These are phyloP conservation scores for Bacidia gigantensis DNA, from an alignment of 495 filamentous ascomycete species.

Conservation along the genomic window DNA sequence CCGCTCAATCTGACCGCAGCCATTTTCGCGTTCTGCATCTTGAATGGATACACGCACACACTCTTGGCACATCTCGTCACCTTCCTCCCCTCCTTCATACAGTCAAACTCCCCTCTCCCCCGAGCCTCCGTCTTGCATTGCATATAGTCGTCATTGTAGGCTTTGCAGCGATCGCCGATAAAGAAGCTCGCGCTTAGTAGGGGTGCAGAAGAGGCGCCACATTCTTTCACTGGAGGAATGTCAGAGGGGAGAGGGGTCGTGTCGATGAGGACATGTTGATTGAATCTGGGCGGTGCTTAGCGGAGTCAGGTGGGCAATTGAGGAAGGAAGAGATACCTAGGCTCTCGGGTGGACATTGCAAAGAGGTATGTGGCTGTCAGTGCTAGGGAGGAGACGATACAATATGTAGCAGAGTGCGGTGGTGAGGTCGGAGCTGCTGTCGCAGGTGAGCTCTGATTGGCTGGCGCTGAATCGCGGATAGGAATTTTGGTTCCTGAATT, in stretches of 20 bases:
- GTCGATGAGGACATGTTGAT: constrained; percentile 83
- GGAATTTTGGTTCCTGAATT: not conserved
- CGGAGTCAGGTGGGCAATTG: not conserved
- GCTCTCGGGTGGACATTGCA: constrained; percentile 17
- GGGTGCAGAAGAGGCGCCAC: constrained; percentile 83
- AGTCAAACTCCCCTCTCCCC: constrained; percentile 83
- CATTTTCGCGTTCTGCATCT: not conserved
- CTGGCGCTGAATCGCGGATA: constrained; percentile 5
- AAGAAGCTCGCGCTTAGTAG: constrained; percentile 88
- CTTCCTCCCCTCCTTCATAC: constrained; percentile 87
- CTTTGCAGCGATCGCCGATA: constrained; percentile 85
- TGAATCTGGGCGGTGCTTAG: constrained; percentile 50
- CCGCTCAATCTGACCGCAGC: not conserved
- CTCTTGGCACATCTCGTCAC: constrained; percentile 92
- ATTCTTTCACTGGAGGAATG: constrained; percentile 82
- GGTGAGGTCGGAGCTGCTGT: not conserved
- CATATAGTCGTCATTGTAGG: constrained; percentile 99
- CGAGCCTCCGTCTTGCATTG: constrained; percentile 88
- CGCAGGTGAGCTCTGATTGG: constrained; percentile 17
- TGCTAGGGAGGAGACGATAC: not conserved
- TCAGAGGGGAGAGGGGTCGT: constrained; percentile 84
- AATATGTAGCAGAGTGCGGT: too few relatives aligned
- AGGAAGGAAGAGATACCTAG: constrained; percentile 6
- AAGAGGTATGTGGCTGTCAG: not conserved
- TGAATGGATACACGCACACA: constrained; percentile 53